Conservation (phyloP, 2,329 filamentous ascomycete species). For the Rutstroemia sp. region DNA sequence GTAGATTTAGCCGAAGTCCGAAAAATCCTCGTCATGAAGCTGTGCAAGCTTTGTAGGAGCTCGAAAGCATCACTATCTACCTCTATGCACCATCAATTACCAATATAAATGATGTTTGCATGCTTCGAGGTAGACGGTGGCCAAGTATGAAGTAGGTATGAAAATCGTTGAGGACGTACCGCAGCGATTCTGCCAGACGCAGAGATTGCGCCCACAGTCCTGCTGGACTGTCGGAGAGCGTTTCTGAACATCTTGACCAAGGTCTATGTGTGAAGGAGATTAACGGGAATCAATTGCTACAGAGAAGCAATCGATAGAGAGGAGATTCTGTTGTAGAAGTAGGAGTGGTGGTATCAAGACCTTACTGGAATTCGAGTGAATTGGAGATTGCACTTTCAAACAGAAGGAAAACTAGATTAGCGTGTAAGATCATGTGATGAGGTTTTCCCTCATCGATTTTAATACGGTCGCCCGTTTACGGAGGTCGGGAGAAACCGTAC, state of each 20-base stretch:
- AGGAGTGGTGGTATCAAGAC: conserved; percentile 25
- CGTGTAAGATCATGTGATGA: conserved; percentile 1
- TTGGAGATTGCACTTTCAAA: conserved; percentile 10
- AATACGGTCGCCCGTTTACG: not conserved
- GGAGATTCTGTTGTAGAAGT: conserved; percentile 42
- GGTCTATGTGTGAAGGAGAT: conserved; percentile 43
- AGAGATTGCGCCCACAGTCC: conserved; percentile 90
- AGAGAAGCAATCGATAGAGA: conserved; percentile 59
- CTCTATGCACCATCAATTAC: conserved; percentile 27
- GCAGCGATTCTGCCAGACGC: conserved; percentile 83
- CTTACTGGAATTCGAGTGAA: conserved; percentile 15
- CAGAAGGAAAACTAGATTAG: conserved; percentile 9
- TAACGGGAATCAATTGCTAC: conserved; percentile 55
- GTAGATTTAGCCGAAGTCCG: conserved; percentile 47
- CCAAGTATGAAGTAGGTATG: conserved; percentile 31
- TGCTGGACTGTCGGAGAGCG: conserved; percentile 94
- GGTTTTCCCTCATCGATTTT: not conserved
- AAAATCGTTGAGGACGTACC: conserved; percentile 65
- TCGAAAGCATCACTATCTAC: conserved; percentile 31
- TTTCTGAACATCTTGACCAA: conserved; percentile 87
- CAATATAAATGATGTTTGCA: conserved; percentile 35
- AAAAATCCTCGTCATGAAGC: conserved; percentile 30
- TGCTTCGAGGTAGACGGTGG: conserved; percentile 29
- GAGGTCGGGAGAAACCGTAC: conserved; percentile 7
- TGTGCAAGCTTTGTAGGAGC: conserved; percentile 31